phyloP scores from a whole-genome alignment of 2,329 filamentous ascomycete genomes.

The Botrytis fragariae region DNA sequence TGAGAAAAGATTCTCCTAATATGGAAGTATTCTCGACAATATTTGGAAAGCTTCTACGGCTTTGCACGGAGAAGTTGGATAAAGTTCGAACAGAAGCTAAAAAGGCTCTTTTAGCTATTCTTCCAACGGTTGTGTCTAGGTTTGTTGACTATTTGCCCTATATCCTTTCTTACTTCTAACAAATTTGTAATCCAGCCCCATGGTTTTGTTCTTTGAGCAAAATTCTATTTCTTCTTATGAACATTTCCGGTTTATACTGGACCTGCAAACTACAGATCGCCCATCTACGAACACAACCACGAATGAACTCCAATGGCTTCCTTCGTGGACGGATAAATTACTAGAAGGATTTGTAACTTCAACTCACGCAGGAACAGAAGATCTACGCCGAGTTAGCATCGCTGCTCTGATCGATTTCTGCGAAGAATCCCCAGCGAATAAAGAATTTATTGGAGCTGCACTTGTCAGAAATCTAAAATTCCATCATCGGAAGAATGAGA shows the following conservation, averaged over 20 bases:
- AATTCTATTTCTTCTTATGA: slow-evolving; percentile 20
- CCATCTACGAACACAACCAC: slow-evolving; percentile 24
- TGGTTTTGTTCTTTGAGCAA: not conserved
- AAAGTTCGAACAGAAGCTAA: slow-evolving; percentile 72
- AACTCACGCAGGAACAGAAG: slow-evolving; percentile 74
- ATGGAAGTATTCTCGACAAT: slow-evolving; percentile 18
- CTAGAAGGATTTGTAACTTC: slow-evolving; percentile 69
- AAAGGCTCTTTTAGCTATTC: slow-evolving; percentile 44
- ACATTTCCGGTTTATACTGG: slow-evolving; percentile 31
- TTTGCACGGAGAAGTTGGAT: slow-evolving; percentile 87
- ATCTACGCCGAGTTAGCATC: slow-evolving; percentile 67
- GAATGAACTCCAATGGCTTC: slow-evolving; percentile 5
- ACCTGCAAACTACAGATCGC: slow-evolving; percentile 20
- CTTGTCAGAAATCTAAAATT: slow-evolving; percentile 54
- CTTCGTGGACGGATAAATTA: slow-evolving; percentile 45
- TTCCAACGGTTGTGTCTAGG: slow-evolving; percentile 35
- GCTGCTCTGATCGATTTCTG: slow-evolving; percentile 60
- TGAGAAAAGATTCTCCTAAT: slow-evolving; percentile 21
- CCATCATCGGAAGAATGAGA: slow-evolving; percentile 55
- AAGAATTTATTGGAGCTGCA: slow-evolving; percentile 47
- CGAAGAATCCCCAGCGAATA: slow-evolving; percentile 28
- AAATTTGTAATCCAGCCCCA: not conserved
- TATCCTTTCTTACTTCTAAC: not conserved
- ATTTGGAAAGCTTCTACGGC: slow-evolving; percentile 49
- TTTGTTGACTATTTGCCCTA: not conserved